These are phyloP conservation scores for Auricularia heimuer DNA, from an alignment of 768 basidiomycete species.

Conservation along the genomic window DNA sequence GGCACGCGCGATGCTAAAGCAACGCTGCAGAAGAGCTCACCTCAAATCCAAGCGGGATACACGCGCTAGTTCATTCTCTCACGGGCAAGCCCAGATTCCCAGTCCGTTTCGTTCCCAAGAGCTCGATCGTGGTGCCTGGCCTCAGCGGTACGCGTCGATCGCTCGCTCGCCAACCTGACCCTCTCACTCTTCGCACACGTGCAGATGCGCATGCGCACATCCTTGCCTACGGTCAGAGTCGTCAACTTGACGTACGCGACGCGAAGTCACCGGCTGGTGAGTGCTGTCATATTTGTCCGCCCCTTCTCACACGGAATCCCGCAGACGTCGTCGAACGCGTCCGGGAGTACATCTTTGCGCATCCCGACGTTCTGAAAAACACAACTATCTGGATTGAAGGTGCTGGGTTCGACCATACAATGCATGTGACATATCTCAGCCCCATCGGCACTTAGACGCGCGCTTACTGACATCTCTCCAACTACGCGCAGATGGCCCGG, in stretches of 20 bases:
- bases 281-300: neutral
- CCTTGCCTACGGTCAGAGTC: slow-evolving; percentile 61
- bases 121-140: neutral
- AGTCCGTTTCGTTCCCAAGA: neutral
- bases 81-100: neutral
- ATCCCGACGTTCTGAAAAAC: slow-evolving; percentile 47
- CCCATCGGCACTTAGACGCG: neutral
- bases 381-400: slow-evolving; percentile 66
- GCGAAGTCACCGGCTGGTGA: slow-evolving; percentile 51
- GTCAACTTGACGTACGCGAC: slow-evolving; percentile 52
- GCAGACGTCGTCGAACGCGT: slow-evolving; percentile 56
- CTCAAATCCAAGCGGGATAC: neutral
- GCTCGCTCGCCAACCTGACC: neutral
- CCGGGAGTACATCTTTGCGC: slow-evolving; percentile 44
- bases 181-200: neutral
- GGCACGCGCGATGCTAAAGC: neutral
- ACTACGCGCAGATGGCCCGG: slow-evolving; percentile 39
- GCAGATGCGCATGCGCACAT: slow-evolving; percentile 77
- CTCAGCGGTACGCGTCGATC: neutral
- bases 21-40: neutral
- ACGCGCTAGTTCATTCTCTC: neutral
- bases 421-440: slow-evolving; percentile 16
- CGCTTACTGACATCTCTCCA: neutral
- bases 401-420: slow-evolving; percentile 90
- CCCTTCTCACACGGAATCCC: neutral